A percentile compares a stretch with the other conserved stretches of the same genome.
These are phyloP conservation scores for Ganoderma sinense DNA, from an alignment of 1,284 basidiomycete species.

Conservation along the genomic window DNA sequence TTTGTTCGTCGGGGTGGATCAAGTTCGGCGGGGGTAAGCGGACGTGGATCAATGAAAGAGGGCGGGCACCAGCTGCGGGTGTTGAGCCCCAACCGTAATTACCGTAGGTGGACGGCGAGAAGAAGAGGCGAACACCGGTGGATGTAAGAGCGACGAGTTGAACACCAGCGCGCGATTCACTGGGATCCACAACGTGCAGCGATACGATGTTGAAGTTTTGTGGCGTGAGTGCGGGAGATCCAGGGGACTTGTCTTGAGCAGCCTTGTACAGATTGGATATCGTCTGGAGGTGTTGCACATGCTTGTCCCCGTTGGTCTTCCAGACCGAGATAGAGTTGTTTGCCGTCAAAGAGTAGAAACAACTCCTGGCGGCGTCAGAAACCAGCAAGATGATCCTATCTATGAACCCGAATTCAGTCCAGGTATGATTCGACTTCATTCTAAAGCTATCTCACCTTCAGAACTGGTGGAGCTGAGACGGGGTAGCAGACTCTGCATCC, in stretches of 20 bases:
- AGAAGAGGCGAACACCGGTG: slow-evolving; percentile 84
- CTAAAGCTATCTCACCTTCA: slow-evolving; percentile 57
- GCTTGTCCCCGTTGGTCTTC: slow-evolving; percentile 64
- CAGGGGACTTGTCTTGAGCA: slow-evolving; percentile 79
- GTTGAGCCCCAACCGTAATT: slow-evolving; percentile 53
- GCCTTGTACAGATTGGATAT: slow-evolving; percentile 73
- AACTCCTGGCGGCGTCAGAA: slow-evolving; percentile 70
- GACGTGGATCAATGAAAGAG: slow-evolving; percentile 77
- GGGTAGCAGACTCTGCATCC: slow-evolving; percentile 78
- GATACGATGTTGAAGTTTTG: slow-evolving; percentile 71
- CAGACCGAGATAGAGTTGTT: slow-evolving; percentile 78
- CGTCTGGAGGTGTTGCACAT: slow-evolving; percentile 72
- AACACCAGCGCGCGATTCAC: slow-evolving; percentile 69
- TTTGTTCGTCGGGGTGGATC: slow-evolving; percentile 77
- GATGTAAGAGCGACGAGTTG: slow-evolving; percentile 84
- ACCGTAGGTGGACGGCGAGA: slow-evolving; percentile 60
- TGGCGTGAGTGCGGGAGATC: slow-evolving; percentile 72
- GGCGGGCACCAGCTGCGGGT: slow-evolving; percentile 48
- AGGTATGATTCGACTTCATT: slow-evolving; percentile 7
- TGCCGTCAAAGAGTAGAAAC: slow-evolving; percentile 78
- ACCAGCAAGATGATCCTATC: slow-evolving; percentile 76
- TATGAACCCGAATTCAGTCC: slow-evolving; percentile 37
- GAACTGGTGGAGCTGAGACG: slow-evolving; percentile 63
- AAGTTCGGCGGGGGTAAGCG: slow-evolving; percentile 81
- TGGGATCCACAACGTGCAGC: slow-evolving; percentile 68